Evolutionary conservation across 2,329 filamentous ascomycete genomes (phyloP).

Genomic region (Diaporthe citriasiana): DNA sequence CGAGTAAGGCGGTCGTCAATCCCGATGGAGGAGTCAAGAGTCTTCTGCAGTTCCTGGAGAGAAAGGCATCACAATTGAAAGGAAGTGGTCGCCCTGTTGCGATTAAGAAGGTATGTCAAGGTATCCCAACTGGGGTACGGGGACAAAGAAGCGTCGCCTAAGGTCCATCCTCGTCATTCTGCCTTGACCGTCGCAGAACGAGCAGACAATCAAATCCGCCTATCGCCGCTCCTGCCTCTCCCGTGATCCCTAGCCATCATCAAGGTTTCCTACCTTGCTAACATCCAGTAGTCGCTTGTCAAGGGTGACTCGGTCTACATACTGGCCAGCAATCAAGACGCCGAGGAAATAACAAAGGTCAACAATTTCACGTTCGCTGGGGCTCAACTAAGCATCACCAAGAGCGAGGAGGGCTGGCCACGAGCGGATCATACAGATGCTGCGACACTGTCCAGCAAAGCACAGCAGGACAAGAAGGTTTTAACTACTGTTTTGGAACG

Average conservation of each 20-base stretch:
- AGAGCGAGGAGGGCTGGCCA: constrained; percentile 59
- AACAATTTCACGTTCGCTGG: constrained; percentile 80
- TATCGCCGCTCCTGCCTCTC: constrained; percentile 54
- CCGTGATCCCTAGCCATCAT: constrained; percentile 53
- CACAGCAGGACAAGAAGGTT: constrained; percentile 73
- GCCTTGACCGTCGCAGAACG: constrained; percentile 55
- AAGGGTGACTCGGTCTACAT: constrained; percentile 79
- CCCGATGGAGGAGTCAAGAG: constrained; percentile 75
- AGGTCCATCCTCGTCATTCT: constrained; percentile 57
- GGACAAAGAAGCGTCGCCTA: constrained; percentile 56
- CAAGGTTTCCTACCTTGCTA: constrained; percentile 71
- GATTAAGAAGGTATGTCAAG: constrained; percentile 83
- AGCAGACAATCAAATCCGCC: constrained; percentile 54
- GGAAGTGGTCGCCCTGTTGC: constrained; percentile 68
- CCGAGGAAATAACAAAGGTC: constrained; percentile 75
- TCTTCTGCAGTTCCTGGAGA: constrained; percentile 78
- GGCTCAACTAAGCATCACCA: constrained; percentile 68
- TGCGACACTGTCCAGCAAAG: constrained; percentile 43
- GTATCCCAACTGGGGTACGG: constrained; percentile 60
- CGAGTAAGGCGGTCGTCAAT: constrained; percentile 78
- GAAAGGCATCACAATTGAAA: constrained; percentile 67
- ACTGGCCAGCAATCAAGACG: constrained; percentile 74
- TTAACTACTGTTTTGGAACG: constrained; percentile 79
- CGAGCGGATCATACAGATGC: constrained; percentile 52
- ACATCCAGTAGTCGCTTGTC: constrained; percentile 77